Conservation (phyloP, 768 basidiomycete species). For the Porphyrellus cyaneotinctus region DNA sequence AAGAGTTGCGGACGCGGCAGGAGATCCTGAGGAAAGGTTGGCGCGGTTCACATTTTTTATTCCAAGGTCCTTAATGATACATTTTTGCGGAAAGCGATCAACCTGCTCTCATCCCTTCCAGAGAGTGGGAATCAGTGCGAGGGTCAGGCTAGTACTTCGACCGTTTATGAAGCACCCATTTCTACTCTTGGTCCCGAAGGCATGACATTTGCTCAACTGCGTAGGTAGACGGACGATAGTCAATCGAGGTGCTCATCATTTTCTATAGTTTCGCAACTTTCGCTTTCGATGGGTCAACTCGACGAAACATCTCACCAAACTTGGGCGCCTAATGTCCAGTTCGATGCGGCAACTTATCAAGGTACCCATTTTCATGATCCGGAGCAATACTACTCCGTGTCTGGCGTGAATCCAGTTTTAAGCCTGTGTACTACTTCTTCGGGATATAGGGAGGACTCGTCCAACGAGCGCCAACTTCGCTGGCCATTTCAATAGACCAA, state of each 20-base stretch:
- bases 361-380: no score
- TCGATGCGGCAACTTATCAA: no score
- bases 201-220: background rate
- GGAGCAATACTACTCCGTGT: background rate
- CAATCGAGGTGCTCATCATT: background rate
- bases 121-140: background rate
- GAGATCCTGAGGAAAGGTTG: slow-evolving; percentile 21
- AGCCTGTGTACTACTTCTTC: background rate
- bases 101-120: background rate
- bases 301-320: background rate
- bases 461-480: background rate
- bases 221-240: background rate
- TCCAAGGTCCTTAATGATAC: background rate
- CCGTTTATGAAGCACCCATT: background rate
- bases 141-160: background rate
- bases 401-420: background rate
- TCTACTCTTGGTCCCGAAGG: background rate
- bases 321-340: background rate
- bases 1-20: slow-evolving; percentile 12
- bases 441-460: background rate
- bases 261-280: background rate
- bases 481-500: no score
- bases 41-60: background rate
- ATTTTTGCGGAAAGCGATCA: slow-evolving; percentile 2
- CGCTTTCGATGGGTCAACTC: background rate